phyloP scores from a whole-genome alignment of 805 yeast genomes.

The Lachancea kluyveri region DNA sequence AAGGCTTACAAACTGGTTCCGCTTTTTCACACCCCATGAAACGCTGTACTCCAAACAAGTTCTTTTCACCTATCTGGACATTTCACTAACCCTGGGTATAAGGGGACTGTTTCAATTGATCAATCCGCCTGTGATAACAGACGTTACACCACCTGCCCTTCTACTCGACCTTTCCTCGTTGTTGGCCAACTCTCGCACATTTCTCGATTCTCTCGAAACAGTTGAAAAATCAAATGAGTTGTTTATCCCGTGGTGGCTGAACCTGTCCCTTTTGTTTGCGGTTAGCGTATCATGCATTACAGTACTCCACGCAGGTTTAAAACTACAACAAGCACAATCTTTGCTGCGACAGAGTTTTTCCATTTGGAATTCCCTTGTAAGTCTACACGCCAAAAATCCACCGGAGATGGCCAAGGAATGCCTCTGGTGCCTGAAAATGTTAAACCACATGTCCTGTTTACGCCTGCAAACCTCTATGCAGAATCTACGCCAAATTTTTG shows the following conservation, averaged over 20 bases:
- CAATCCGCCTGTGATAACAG: constrained; percentile 15
- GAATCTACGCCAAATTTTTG: constrained; percentile 34
- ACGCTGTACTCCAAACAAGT: constrained; percentile 15
- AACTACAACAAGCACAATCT: constrained; percentile 6
- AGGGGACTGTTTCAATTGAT: constrained; percentile 17
- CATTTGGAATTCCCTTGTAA: constrained; percentile 22
- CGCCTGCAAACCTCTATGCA: constrained; percentile 38
- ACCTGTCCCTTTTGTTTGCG: constrained; percentile 38
- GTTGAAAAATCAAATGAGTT: constrained; percentile 26
- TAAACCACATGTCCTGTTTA: constrained; percentile 45
- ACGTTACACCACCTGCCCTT: constrained; percentile 4
- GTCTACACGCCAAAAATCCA: constrained; percentile 28
- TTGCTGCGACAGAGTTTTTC: constrained; percentile 15
- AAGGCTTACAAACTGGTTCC: constrained; percentile 14
- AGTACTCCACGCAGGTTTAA: constrained; percentile 39
- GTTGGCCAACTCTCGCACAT: constrained; percentile 7
- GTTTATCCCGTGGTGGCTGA: constrained; percentile 49
- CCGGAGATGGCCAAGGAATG: constrained; percentile 50
- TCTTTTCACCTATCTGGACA: constrained; percentile 18
- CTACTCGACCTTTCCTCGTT: constrained; percentile 12
- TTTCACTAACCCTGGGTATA: constrained; percentile 18
- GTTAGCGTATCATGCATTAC: constrained; percentile 38
- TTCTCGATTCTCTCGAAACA: constrained; percentile 27
- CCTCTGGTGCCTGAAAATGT: constrained; percentile 54
- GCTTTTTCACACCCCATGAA: background rate